Conservation (phyloP, 129 eudicot genomes). For the Sambucus nigra region DNA sequence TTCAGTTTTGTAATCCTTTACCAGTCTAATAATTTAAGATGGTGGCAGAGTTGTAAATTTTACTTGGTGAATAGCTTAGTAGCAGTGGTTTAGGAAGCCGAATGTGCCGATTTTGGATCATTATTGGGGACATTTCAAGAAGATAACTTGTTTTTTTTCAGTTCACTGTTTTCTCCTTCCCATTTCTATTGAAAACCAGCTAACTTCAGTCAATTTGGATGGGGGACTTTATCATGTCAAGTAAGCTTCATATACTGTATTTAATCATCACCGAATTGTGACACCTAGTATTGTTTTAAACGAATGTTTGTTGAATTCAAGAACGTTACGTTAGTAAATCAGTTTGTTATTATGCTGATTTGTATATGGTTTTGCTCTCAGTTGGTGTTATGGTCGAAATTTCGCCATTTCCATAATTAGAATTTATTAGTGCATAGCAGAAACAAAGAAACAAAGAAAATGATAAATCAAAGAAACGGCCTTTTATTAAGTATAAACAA, state of each 20-base stretch:
- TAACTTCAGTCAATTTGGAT: neutral
- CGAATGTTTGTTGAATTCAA: neutral
- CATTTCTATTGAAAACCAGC: neutral
- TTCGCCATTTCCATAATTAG: neutral
- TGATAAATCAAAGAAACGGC: too few relatives aligned
- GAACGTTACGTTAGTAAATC: neutral
- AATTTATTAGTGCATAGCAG: neutral
- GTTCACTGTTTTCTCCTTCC: neutral
- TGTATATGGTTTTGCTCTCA: neutral
- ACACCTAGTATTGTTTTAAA: neutral
- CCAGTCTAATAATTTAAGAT: neutral
- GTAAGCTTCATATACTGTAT: neutral
- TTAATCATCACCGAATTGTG: neutral
- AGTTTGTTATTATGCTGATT: neutral
- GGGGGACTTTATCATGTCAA: neutral
- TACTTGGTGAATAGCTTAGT: neutral
- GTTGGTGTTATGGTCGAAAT: neutral
- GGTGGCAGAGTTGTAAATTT: slow-evolving; percentile 3
- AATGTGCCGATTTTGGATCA: neutral
- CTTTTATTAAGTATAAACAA: too few relatives aligned
- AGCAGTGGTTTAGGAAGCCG: neutral
- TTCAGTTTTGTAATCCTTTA: slow-evolving; percentile 10
- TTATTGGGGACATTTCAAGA: neutral
- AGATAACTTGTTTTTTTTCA: neutral
- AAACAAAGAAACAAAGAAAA: too few relatives aligned